Percentiles rank a stretch among this genome's conserved stretches.
Evolutionary conservation across 2,329 filamentous ascomycete species (phyloP).

Genomic region (Parafenestella ontariensis): DNA sequence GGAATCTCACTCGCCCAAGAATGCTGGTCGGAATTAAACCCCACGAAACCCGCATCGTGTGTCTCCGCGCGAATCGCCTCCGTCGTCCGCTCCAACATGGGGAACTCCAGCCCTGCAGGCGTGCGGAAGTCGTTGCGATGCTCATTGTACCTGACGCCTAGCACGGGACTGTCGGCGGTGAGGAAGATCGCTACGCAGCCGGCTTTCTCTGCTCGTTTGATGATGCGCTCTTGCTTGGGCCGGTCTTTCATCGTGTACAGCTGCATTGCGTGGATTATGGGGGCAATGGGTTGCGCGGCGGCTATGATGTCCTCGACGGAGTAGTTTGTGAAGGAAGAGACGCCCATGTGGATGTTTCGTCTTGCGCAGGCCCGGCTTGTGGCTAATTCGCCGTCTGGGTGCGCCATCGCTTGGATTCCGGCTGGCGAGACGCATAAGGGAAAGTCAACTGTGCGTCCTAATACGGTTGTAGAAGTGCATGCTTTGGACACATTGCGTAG

Average conservation of each 20-base stretch:
- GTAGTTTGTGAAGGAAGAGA: slow-evolving; percentile 62
- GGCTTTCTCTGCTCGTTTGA: slow-evolving; percentile 20
- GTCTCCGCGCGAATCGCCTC: slow-evolving; percentile 30
- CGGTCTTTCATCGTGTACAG: slow-evolving; percentile 61
- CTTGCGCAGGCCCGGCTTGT: slow-evolving; percentile 66
- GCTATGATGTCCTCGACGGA: slow-evolving; percentile 68
- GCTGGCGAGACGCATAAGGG: slow-evolving; percentile 60
- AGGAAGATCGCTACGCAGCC: slow-evolving; percentile 62
- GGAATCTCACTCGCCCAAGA: slow-evolving; percentile 11
- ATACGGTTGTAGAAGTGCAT: slow-evolving; percentile 22
- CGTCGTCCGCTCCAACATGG: slow-evolving; percentile 28
- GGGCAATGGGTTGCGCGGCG: slow-evolving; percentile 47
- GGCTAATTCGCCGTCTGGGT: slow-evolving; percentile 68
- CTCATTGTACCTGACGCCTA: slow-evolving; percentile 47
- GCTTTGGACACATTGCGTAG: slow-evolving; percentile 41
- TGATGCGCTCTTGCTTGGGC: slow-evolving; percentile 41
- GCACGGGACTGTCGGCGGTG: slow-evolving; percentile 62
- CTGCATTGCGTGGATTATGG: slow-evolving; percentile 56
- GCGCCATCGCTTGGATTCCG: slow-evolving; percentile 70
- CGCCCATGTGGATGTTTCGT: slow-evolving; percentile 66
- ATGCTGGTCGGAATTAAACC: slow-evolving; percentile 21
- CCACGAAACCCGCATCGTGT: slow-evolving; percentile 38
- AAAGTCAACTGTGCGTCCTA: slow-evolving; percentile 45
- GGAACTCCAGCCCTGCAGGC: slow-evolving; percentile 25
- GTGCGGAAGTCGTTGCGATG: not conserved